Percentiles rank a stretch among this genome's conserved stretches.
These are phyloP conservation scores for Globisporangium paroecandrum DNA, from an alignment of 352 stramenopile genomes.

Conservation along the genomic window DNA sequence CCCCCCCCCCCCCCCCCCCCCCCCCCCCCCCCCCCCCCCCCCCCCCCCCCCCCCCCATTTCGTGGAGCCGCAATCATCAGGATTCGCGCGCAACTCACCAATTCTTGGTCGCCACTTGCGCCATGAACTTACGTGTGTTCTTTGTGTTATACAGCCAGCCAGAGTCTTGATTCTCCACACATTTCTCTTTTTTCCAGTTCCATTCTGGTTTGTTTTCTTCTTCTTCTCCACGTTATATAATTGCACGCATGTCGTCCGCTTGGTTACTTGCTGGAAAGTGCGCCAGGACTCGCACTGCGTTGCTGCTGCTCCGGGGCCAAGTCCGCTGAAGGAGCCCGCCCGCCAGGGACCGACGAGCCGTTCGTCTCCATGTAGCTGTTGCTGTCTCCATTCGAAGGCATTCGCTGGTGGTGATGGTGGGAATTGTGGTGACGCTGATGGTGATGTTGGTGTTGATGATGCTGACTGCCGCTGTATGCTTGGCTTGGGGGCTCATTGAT, in stretches of 20 bases:
- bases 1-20: no score
- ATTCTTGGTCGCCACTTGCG: background rate
- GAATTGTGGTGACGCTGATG: conserved; percentile 7
- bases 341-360: background rate
- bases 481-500: background rate
- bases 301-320: background rate
- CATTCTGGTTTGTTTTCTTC: background rate
- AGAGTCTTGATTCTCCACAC: background rate
- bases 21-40: no score
- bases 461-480: background rate
- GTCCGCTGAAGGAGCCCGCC: conserved; percentile 3
- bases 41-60: no score
- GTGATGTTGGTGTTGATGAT: conserved; percentile 1
- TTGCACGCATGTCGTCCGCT: background rate
- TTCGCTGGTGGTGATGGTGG: conserved; percentile 16
- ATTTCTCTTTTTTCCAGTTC: background rate
- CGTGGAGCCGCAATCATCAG: background rate
- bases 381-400: conserved; percentile 14
- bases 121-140: background rate
- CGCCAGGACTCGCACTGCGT: background rate
- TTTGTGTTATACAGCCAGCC: background rate
- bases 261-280: background rate
- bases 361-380: conserved; percentile 14
- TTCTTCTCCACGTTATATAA: conserved; percentile 1
- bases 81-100: background rate